Conservation (phyloP, 352 stramenopile species). For the Phytophthora multivora region DNA sequence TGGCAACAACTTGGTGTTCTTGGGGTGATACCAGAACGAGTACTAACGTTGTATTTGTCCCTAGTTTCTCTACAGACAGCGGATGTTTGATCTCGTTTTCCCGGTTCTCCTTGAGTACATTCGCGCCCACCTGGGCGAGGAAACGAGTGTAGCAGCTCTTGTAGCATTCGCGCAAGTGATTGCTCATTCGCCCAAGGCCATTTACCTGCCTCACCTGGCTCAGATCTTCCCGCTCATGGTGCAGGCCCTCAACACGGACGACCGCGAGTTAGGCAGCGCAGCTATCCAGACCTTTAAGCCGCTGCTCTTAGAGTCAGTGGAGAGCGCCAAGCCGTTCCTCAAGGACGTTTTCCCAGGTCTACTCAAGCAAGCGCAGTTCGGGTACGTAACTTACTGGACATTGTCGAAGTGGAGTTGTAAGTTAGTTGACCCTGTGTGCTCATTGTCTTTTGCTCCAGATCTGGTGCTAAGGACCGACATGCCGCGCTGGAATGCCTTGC, state of each 20-base stretch:
- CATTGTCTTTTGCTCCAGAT: constrained; percentile 30
- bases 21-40: background rate
- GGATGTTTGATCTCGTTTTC: constrained; percentile 81
- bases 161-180: constrained; percentile 83
- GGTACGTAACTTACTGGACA: constrained; percentile 41
- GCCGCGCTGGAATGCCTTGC: constrained; percentile 78
- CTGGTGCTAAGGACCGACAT: constrained; percentile 66
- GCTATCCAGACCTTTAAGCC: constrained; percentile 81
- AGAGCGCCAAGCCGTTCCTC: constrained; percentile 83
- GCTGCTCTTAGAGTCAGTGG: constrained; percentile 75
- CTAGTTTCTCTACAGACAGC: constrained; percentile 82
- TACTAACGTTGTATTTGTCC: background rate
- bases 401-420: background rate
- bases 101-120: constrained; percentile 74
- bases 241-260: constrained; percentile 79
- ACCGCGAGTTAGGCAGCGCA: constrained; percentile 73
- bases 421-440: constrained; percentile 11
- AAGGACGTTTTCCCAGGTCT: constrained; percentile 86
- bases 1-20: background rate
- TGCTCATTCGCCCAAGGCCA: constrained; percentile 78
- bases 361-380: constrained; percentile 81
- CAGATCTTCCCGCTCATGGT: constrained; percentile 88
- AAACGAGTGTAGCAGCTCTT: constrained; percentile 65
- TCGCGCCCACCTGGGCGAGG: constrained; percentile 38
- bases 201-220: constrained; percentile 73